Conservation (phyloP, 257 asterid genomes). For the Nicotiana benthamiana region DNA sequence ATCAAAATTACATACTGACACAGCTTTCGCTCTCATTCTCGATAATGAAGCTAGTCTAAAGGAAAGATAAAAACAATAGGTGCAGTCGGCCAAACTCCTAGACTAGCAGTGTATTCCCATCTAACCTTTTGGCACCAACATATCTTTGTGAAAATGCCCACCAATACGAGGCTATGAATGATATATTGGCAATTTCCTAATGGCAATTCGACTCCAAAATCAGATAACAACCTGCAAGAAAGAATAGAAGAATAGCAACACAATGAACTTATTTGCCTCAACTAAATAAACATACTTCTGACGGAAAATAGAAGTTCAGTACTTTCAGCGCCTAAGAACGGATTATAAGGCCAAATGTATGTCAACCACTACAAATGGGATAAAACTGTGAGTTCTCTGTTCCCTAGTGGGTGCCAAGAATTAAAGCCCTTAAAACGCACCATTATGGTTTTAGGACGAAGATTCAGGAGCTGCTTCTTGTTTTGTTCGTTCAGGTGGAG, state of each 20-base stretch:
- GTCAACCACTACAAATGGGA: not conserved
- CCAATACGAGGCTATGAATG: constrained; percentile 16
- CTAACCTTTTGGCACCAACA: constrained; percentile 14
- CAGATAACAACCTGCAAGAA: constrained; percentile 25
- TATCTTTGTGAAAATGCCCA: constrained; percentile 13
- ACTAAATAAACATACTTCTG: not conserved
- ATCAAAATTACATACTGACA: constrained; percentile 22
- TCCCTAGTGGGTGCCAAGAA: not conserved
- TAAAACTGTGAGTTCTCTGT: not conserved
- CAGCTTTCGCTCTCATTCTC: constrained; percentile 17
- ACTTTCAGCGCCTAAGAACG: not conserved
- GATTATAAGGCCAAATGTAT: not conserved
- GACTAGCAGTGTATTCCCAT: constrained; percentile 8
- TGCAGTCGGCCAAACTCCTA: constrained; percentile 10
- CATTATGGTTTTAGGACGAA: constrained; percentile 22
- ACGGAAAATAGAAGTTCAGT: not conserved
- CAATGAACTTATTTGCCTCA: not conserved
- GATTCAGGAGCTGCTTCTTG: constrained; percentile 68
- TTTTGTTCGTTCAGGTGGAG: constrained; percentile 62
- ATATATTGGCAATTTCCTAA: constrained; percentile 13
- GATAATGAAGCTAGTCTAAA: constrained; percentile 12
- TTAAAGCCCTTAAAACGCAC: constrained; percentile 5
- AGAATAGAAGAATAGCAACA: not conserved
- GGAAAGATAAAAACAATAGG: not conserved
- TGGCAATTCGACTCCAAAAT: constrained; percentile 8